A percentile compares a stretch with the other conserved stretches of the same genome.
phyloP scores from a whole-genome alignment of 495 filamentous ascomycete species.

The Jackrogersella multiformis region DNA sequence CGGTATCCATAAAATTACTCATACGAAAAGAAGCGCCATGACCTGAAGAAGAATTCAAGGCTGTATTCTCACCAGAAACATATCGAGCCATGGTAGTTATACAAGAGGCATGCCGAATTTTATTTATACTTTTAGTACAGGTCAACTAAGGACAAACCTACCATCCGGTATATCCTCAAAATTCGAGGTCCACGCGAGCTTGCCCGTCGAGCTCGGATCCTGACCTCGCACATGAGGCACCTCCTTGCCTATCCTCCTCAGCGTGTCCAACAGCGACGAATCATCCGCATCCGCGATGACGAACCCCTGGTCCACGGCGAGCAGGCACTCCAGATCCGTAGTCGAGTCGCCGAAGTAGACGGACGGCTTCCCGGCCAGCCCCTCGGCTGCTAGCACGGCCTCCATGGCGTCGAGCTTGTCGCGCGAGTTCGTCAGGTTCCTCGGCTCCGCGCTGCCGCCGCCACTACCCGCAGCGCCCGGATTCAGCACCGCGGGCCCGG shows the following conservation, averaged over 20 bases:
- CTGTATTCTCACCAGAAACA: too few species aligned
- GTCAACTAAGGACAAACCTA: slow-evolving; percentile 16
- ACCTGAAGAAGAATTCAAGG: too few species aligned
- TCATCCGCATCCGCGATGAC: slow-evolving; percentile 50
- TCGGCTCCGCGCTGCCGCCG: not conserved
- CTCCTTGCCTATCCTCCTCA: slow-evolving; percentile 49
- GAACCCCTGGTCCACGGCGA: slow-evolving; percentile 49
- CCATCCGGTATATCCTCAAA: slow-evolving; percentile 28
- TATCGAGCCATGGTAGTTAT: too few species aligned
- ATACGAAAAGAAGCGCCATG: too few species aligned
- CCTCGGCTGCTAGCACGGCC: slow-evolving; percentile 22
- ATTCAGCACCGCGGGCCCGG: slow-evolving; percentile 46
- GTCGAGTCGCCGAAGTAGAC: slow-evolving; percentile 51
- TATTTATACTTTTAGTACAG: not conserved
- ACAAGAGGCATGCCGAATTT: too few species aligned
- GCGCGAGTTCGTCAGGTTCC: slow-evolving; percentile 46
- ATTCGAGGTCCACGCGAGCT: slow-evolving; percentile 33
- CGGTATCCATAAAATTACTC: too few species aligned
- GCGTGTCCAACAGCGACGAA: slow-evolving; percentile 47
- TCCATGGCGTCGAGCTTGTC: slow-evolving; percentile 45
- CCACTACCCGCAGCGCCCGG: not conserved
- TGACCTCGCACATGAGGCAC: slow-evolving; percentile 49
- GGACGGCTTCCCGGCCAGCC: slow-evolving; percentile 13
- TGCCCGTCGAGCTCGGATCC: slow-evolving; percentile 14
- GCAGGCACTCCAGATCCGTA: slow-evolving; percentile 52